These are phyloP conservation scores for Paraphaeosphaeria minitans DNA, from an alignment of 2,329 filamentous ascomycete species.

Conservation along the genomic window DNA sequence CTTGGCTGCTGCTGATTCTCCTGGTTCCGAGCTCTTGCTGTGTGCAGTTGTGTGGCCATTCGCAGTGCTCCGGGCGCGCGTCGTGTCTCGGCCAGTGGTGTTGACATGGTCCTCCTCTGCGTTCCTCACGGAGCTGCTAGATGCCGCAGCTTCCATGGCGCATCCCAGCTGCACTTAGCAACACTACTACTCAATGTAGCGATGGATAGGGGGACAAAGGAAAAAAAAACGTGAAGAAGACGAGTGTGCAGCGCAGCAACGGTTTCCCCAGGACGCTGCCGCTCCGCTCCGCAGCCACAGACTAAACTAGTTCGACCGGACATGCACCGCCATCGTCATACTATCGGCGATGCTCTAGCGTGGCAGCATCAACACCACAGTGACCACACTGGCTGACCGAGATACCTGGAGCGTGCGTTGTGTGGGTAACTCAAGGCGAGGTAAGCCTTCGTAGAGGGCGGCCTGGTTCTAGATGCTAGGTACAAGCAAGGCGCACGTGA, in stretches of 20 bases:
- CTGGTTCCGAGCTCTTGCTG: constrained; percentile 15
- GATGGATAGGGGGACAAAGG: background rate
- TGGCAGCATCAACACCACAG: background rate
- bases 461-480: too few relatives aligned
- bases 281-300: too few relatives aligned
- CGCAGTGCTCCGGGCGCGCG: background rate
- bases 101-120: background rate
- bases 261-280: background rate
- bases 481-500: too few relatives aligned
- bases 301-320: background rate
- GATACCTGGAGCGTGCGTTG: background rate
- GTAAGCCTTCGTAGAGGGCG: background rate
- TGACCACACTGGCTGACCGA: constrained; percentile 3
- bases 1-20: constrained; percentile 32
- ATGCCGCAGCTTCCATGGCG: background rate
- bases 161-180: background rate
- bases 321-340: constrained; percentile 1
- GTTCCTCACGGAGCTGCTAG: constrained; percentile 1
- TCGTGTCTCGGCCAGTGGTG: background rate
- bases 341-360: background rate
- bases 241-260: background rate
- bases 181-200: background rate
- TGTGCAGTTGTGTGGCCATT: background rate
- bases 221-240: background rate
- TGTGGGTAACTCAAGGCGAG: background rate